Evolutionary conservation across 495 filamentous ascomycete genomes (phyloP).

Genomic region (Oleoguttula mirabilis): DNA sequence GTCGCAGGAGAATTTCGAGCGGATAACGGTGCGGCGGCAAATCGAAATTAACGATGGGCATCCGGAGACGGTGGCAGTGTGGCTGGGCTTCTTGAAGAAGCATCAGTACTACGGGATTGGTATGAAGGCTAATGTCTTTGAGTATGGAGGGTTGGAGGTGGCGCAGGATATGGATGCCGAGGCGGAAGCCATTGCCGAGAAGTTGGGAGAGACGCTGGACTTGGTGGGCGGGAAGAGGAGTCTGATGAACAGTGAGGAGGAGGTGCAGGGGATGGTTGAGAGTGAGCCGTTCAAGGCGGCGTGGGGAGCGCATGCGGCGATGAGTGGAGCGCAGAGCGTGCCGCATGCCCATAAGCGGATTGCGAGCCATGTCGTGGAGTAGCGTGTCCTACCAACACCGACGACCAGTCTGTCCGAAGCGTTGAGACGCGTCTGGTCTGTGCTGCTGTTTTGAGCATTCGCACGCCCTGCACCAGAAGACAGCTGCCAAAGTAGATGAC

Average conservation of each 20-base stretch:
- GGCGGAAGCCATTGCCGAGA: slow-evolving; percentile 22
- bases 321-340: slow-evolving; percentile 12
- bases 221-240: slow-evolving; percentile 14
- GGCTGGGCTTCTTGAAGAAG: slow-evolving; percentile 84
- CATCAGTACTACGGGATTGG: slow-evolving; percentile 87
- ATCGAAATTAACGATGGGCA: slow-evolving; percentile 92
- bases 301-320: slow-evolving; percentile 20
- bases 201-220: slow-evolving; percentile 21
- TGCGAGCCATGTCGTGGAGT: slow-evolving; percentile 4
- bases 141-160: slow-evolving; percentile 52
- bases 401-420: too few species aligned
- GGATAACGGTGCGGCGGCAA: slow-evolving; percentile 70
- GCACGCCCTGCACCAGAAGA: too few species aligned
- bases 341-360: slow-evolving; percentile 10
- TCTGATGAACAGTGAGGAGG: slow-evolving; percentile 15
- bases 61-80: slow-evolving; percentile 73
- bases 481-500: too few species aligned
- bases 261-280: slow-evolving; percentile 23
- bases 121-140: slow-evolving; percentile 98
- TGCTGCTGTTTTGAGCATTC: too few species aligned
- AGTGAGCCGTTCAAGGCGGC: slow-evolving; percentile 22
- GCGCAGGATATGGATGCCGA: slow-evolving; percentile 25
- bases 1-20: slow-evolving; percentile 93
- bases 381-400: too few species aligned
- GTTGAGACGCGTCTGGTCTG: too few species aligned